These are phyloP conservation scores for Fusarium xylarioides DNA, from an alignment of 2,329 filamentous ascomycete genomes.

Conservation along the genomic window DNA sequence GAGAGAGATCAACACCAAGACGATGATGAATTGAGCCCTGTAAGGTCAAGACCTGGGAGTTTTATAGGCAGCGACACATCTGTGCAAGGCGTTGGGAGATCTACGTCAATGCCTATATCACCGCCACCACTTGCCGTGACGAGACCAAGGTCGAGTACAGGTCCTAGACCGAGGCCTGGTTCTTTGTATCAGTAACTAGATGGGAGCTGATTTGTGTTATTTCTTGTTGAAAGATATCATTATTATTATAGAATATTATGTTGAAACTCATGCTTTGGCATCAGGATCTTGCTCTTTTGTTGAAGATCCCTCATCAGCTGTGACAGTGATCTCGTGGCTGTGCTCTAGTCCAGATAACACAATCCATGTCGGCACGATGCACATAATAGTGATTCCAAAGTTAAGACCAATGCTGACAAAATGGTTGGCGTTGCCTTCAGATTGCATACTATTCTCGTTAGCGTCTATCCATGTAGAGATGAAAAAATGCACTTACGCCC, in stretches of 20 bases:
- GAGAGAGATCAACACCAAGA: constrained; percentile 4
- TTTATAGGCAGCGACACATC: neutral
- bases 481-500: neutral
- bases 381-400: constrained; percentile 13
- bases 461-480: neutral
- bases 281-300: neutral
- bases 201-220: rapidly evolving
- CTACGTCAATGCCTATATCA: constrained; percentile 2
- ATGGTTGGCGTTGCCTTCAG: constrained; percentile 19
- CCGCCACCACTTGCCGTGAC: neutral
- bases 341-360: constrained; percentile 11
- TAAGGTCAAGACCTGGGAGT: neutral
- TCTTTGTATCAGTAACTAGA: neutral
- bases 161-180: neutral
- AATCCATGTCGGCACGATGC: constrained; percentile 10
- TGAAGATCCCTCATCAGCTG: neutral
- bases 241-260: constrained; percentile 7
- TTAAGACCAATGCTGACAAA: constrained; percentile 18
- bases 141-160: neutral
- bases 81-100: neutral
- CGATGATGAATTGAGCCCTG: neutral
- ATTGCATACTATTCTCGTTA: constrained; percentile 6
- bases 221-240: constrained; percentile 10
- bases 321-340: constrained; percentile 14
- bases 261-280: neutral